These are phyloP conservation scores for Aplosporella prunicola DNA, from an alignment of 2,329 filamentous ascomycete genomes.

Conservation along the genomic window DNA sequence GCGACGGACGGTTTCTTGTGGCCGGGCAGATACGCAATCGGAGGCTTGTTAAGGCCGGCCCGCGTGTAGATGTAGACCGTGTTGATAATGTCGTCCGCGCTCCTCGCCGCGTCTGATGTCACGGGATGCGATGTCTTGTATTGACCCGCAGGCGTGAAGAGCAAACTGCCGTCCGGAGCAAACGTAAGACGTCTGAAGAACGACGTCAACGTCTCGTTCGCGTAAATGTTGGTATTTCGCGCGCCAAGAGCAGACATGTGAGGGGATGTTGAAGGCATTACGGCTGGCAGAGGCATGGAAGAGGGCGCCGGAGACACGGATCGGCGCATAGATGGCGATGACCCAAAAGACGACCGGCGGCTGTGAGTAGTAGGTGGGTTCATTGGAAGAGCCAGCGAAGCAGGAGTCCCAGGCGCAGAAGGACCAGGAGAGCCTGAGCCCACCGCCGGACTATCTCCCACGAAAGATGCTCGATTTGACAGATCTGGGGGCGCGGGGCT, in stretches of 20 bases:
- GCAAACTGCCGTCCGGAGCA: slow-evolving; percentile 84
- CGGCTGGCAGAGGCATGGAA: slow-evolving; percentile 84
- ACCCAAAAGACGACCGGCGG: slow-evolving; percentile 84
- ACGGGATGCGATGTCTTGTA: slow-evolving; percentile 72
- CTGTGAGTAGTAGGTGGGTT: slow-evolving; percentile 93
- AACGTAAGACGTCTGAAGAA: slow-evolving; percentile 94
- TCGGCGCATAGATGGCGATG: slow-evolving; percentile 64
- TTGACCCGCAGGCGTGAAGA: slow-evolving; percentile 91
- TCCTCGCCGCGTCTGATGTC: slow-evolving; percentile 58
- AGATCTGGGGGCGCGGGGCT: slow-evolving; percentile 87
- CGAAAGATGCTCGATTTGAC: slow-evolving; percentile 56
- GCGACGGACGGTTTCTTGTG: slow-evolving; percentile 98
- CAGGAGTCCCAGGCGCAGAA: slow-evolving; percentile 88
- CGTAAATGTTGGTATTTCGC: slow-evolving; percentile 83
- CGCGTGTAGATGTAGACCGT: slow-evolving; percentile 98
- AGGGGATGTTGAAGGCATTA: slow-evolving; percentile 89
- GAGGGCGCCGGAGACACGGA: slow-evolving; percentile 81
- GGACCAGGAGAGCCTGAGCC: slow-evolving; percentile 72
- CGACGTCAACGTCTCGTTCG: slow-evolving; percentile 91
- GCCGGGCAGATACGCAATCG: slow-evolving; percentile 86
- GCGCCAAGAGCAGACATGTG: slow-evolving; percentile 56
- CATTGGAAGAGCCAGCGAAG: slow-evolving; percentile 84
- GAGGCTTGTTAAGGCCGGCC: slow-evolving; percentile 92
- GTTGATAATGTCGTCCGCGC: slow-evolving; percentile 79
- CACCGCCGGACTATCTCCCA: slow-evolving; percentile 44